Evolutionary conservation across 371 early-diverging fungal species (phyloP).

Genomic region (Chytridium lagenaria): DNA sequence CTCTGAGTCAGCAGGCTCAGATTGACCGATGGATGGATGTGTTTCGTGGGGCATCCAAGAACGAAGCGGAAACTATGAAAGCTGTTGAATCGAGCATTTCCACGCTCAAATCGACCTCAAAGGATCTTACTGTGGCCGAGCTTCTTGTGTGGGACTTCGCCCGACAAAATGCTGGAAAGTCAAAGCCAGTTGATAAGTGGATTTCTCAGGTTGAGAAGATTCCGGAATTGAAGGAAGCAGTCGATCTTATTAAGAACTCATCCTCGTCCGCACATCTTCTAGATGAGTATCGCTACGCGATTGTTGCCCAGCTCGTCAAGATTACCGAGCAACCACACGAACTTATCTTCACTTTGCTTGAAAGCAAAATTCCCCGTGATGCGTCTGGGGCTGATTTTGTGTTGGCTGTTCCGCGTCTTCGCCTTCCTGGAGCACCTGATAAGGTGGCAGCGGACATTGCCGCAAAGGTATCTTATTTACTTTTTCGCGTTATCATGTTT

Average conservation of each 20-base stretch:
- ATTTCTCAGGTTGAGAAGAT: slow-evolving; percentile 20
- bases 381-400: slow-evolving; percentile 43
- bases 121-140: slow-evolving; percentile 43
- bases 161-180: slow-evolving; percentile 13
- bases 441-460: slow-evolving; percentile 77
- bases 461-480: no score
- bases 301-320: slow-evolving; percentile 39
- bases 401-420: slow-evolving; percentile 83
- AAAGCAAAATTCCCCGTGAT: slow-evolving; percentile 45
- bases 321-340: slow-evolving; percentile 29
- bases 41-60: slow-evolving; percentile 16
- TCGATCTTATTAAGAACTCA: slow-evolving; percentile 21
- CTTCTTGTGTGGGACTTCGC: slow-evolving; percentile 49
- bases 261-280: slow-evolving; percentile 28
- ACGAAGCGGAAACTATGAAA: slow-evolving; percentile 8
- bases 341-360: slow-evolving; percentile 25
- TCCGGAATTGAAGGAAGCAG: slow-evolving; percentile 34
- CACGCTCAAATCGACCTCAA: background rate
- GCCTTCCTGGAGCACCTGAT: slow-evolving; percentile 85
- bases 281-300: slow-evolving; percentile 41
- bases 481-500: no score
- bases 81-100: background rate
- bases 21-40: slow-evolving; percentile 45
- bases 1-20: slow-evolving; percentile 29
- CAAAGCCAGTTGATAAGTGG: slow-evolving; percentile 28